These are phyloP conservation scores for Myriosclerotinia curreyana DNA, from an alignment of 2,329 filamentous ascomycete genomes.

Conservation along the genomic window DNA sequence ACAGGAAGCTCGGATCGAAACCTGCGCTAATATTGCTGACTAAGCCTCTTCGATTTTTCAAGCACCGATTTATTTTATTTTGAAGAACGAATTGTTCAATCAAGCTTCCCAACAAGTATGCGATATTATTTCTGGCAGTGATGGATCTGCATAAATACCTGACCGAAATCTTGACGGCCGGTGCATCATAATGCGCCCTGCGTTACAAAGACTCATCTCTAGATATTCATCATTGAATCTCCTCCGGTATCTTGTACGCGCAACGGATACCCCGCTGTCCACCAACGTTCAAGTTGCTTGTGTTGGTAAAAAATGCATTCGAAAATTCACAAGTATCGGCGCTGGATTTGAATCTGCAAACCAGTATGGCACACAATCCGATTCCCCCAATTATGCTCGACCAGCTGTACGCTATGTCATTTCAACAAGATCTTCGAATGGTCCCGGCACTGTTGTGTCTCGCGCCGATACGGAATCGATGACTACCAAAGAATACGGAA, in stretches of 20 bases:
- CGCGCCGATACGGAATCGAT: constrained; percentile 1
- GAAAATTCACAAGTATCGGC: not conserved
- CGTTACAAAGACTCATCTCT: constrained; percentile 35
- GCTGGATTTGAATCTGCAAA: not conserved
- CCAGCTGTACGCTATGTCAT: not conserved
- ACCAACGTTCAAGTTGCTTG: not conserved
- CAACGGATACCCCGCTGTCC: constrained; percentile 16
- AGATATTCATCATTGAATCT: constrained; percentile 36
- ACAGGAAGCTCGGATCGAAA: constrained; percentile 20
- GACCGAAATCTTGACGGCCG: constrained; percentile 9
- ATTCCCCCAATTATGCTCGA: not conserved
- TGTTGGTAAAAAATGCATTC: constrained; percentile 9
- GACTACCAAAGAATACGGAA: constrained; percentile 6
- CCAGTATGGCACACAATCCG: not conserved
- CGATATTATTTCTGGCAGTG: constrained; percentile 7
- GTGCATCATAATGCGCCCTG: constrained; percentile 26
- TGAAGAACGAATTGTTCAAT: constrained; percentile 1
- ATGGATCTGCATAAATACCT: constrained; percentile 15
- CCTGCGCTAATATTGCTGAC: constrained; percentile 25
- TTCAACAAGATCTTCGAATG: constrained; percentile 4
- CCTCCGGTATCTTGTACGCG: constrained; percentile 29
- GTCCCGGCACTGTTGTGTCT: not conserved
- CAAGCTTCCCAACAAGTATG: constrained; percentile 5
- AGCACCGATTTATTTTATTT: too few species aligned
- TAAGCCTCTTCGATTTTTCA: constrained; percentile 23